Conservation (phyloP, 805 yeast species). For the Wickerhamomyces sydowiorum region DNA sequence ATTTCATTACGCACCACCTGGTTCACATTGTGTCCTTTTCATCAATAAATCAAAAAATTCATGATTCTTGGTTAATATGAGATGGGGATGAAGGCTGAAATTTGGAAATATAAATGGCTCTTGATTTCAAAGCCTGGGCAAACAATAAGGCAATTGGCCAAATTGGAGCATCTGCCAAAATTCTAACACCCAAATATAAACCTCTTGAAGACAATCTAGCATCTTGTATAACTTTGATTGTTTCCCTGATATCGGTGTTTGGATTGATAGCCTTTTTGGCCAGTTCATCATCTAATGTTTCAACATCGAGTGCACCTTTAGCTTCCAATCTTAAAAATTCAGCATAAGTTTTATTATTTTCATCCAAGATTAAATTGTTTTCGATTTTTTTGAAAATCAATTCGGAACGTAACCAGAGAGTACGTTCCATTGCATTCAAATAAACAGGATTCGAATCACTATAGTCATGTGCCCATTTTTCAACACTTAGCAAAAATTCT, state of each 20-base stretch:
- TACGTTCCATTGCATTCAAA: slow-evolving; percentile 46
- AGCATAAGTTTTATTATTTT: slow-evolving; percentile 48
- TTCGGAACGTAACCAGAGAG: slow-evolving; percentile 62
- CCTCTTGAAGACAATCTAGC: slow-evolving; percentile 51
- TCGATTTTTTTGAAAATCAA: slow-evolving; percentile 56
- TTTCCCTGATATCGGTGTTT: slow-evolving; percentile 34
- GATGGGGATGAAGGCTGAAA: slow-evolving; percentile 16
- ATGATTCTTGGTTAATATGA: not conserved
- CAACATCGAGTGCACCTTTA: slow-evolving; percentile 53
- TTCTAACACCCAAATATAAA: slow-evolving; percentile 65
- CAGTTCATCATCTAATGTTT: slow-evolving; percentile 41
- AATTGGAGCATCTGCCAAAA: slow-evolving; percentile 78
- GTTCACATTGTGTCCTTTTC: no score
- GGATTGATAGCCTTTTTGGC: slow-evolving; percentile 44
- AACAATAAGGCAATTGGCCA: slow-evolving; percentile 80
- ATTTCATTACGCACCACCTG: no score
- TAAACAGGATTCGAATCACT: slow-evolving; percentile 16
- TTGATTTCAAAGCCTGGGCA: slow-evolving; percentile 71
- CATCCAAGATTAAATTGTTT: slow-evolving; percentile 45
- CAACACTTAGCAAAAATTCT: slow-evolving; percentile 54
- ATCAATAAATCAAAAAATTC: not conserved
- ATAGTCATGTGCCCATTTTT: slow-evolving; percentile 40
- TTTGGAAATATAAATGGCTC: slow-evolving; percentile 40
- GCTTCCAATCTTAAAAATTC: slow-evolving; percentile 55
- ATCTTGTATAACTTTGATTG: slow-evolving; percentile 39